Evolutionary conservation across 768 basidiomycete genomes (phyloP).

Genomic region (Daedaleopsis sinensis): DNA sequence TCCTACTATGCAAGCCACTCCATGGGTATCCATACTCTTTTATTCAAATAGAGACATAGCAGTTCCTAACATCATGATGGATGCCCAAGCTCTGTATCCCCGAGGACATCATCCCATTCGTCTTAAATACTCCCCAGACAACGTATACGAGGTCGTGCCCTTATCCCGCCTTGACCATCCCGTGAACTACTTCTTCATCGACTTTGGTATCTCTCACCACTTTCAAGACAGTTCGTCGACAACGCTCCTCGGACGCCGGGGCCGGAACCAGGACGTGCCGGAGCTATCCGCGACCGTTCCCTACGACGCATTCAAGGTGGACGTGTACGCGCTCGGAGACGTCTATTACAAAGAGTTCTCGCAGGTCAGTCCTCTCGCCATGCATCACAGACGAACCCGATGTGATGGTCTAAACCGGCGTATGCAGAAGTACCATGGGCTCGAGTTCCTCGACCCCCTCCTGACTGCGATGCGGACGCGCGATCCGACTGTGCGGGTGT

Average conservation of each 20-base stretch:
- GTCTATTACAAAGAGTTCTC: constrained; percentile 23
- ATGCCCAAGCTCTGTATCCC: constrained; percentile 20
- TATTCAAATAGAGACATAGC: constrained; percentile 21
- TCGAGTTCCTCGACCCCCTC: constrained; percentile 19
- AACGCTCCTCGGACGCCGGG: constrained; percentile 15
- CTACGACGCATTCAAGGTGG: constrained; percentile 27
- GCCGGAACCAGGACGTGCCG: constrained; percentile 24
- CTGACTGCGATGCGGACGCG: constrained; percentile 17
- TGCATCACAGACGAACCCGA: too few species aligned
- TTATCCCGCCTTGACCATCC: constrained; percentile 36
- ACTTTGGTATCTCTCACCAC: constrained; percentile 24
- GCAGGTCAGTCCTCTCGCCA: constrained; percentile 4
- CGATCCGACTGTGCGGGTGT: constrained; percentile 8
- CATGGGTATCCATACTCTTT: too few species aligned
- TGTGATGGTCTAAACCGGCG: too few species aligned
- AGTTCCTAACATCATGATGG: constrained; percentile 26
- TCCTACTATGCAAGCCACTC: too few species aligned
- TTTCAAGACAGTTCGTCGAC: constrained; percentile 16
- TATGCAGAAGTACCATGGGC: constrained; percentile 15
- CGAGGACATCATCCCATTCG: constrained; percentile 28
- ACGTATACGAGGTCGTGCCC: constrained; percentile 31
- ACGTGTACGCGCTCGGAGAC: constrained; percentile 27
- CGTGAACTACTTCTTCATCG: constrained; percentile 33
- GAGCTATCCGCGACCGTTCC: constrained; percentile 23
- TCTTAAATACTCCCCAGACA: constrained; percentile 36